Percentiles rank a stretch among this genome's conserved stretches.
Conservation (phyloP, 768 basidiomycete genomes). For the Leccinellum albellum region DNA sequence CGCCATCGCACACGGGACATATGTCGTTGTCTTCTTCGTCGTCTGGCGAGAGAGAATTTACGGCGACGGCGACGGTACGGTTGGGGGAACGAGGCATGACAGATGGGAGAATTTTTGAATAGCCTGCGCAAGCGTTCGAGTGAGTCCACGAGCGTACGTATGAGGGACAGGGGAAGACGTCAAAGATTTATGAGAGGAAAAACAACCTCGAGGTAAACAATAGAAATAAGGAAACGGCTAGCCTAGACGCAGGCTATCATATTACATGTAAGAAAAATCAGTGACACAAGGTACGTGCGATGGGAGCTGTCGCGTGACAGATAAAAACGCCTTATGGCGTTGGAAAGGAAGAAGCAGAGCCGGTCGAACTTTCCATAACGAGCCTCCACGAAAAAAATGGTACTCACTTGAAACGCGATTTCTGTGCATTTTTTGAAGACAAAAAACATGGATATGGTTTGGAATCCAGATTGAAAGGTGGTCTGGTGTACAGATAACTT, state of each 20-base stretch:
- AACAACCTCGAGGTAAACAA: conserved; percentile 17
- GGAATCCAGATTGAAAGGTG: conserved; percentile 34
- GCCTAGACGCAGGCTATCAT: conserved; percentile 24
- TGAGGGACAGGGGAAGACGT: conserved; percentile 20
- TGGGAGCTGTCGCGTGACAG: conserved; percentile 35
- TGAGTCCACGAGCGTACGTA: conserved; percentile 26
- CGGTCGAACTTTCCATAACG: conserved; percentile 25
- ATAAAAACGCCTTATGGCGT: conserved; percentile 28
- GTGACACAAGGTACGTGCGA: conserved; percentile 30
- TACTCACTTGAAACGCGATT: conserved; percentile 34
- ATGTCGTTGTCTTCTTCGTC: conserved; percentile 85
- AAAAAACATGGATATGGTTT: conserved; percentile 36
- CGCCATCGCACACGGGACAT: conserved; percentile 87
- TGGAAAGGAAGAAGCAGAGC: conserved; percentile 18
- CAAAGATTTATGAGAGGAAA: conserved; percentile 24
- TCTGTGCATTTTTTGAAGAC: conserved; percentile 33
- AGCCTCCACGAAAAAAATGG: conserved; percentile 12
- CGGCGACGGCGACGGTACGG: conserved; percentile 57
- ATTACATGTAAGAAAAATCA: conserved; percentile 38
- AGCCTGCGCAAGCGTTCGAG: conserved; percentile 29
- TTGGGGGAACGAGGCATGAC: conserved; percentile 66
- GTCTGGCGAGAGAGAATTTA: conserved; percentile 35
- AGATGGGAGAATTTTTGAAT: conserved; percentile 50
- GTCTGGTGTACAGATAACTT: conserved; percentile 12
- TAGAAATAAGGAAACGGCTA: conserved; percentile 18